Conservation (phyloP, 169 alveolate genomes). For the Plasmodium reichenowi region DNA sequence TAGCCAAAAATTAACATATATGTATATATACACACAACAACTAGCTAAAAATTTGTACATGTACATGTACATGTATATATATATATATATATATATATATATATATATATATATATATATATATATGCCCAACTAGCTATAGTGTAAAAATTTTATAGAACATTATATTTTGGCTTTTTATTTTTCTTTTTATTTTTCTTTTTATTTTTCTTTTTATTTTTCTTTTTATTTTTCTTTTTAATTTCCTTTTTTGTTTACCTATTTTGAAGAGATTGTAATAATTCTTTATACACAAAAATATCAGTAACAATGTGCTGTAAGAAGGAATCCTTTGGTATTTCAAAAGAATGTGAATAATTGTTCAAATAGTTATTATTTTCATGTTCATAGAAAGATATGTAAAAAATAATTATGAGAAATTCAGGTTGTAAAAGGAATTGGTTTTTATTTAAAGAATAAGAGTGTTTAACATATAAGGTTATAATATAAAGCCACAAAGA, state of each 20-base stretch:
- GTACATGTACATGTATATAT: background rate
- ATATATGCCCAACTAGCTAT: background rate
- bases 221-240: background rate
- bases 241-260: conserved; percentile 8
- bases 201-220: too few species aligned
- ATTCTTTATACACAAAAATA: conserved; percentile 40
- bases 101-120: background rate
- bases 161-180: too few species aligned
- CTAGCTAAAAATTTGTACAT: too few species aligned
- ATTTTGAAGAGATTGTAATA: conserved; percentile 14
- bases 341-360: conserved; percentile 32
- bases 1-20: background rate
- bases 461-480: conserved; percentile 24
- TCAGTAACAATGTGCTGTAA: conserved; percentile 26
- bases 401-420: conserved; percentile 46
- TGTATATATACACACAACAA: too few species aligned
- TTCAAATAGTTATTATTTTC: conserved; percentile 11
- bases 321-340: background rate
- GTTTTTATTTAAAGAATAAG: conserved; percentile 16
- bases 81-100: background rate
- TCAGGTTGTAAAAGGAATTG: conserved; percentile 27
- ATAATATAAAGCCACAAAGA: conserved; percentile 55
- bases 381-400: conserved; percentile 38
- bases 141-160: background rate
- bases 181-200: background rate